Conservation (phyloP, 192 early-diverging fungal genomes). For the Gigaspora rosea region DNA sequence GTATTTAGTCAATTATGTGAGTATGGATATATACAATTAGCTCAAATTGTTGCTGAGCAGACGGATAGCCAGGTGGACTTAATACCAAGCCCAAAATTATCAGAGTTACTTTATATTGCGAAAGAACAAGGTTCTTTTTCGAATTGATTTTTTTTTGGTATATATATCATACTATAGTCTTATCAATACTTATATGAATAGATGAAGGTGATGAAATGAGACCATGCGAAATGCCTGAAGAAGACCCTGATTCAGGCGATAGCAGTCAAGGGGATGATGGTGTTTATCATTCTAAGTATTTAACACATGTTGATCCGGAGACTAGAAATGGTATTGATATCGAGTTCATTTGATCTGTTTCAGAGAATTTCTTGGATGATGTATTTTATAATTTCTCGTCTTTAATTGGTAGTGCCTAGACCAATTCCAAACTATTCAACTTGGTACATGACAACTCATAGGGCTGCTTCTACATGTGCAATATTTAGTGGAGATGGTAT, state of each 20-base stretch:
- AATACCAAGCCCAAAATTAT: constrained; percentile 60
- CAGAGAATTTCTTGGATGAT: constrained; percentile 24
- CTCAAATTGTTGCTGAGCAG: constrained; percentile 62
- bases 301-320: constrained; percentile 38
- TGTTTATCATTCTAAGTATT: constrained; percentile 5
- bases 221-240: constrained; percentile 34
- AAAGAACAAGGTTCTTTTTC: constrained; percentile 53
- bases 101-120: constrained; percentile 64
- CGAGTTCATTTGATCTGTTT: constrained; percentile 4
- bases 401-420: constrained; percentile 31
- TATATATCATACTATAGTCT: not conserved
- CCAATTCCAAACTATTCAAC: constrained; percentile 57
- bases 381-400: not conserved
- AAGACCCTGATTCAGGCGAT: constrained; percentile 34
- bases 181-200: not conserved
- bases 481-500: constrained; percentile 67
- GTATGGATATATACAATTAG: constrained; percentile 51
- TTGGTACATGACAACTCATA: constrained; percentile 80
- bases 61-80: constrained; percentile 63
- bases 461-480: constrained; percentile 66
- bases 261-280: constrained; percentile 35
- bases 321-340: constrained; percentile 43
- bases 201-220: constrained; percentile 44
- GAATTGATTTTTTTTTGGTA: constrained; percentile 13
- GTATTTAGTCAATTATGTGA: constrained; percentile 43